Evolutionary conservation across 148 eudicot genomes (phyloP).

Genomic region (Arbutus unedo): DNA sequence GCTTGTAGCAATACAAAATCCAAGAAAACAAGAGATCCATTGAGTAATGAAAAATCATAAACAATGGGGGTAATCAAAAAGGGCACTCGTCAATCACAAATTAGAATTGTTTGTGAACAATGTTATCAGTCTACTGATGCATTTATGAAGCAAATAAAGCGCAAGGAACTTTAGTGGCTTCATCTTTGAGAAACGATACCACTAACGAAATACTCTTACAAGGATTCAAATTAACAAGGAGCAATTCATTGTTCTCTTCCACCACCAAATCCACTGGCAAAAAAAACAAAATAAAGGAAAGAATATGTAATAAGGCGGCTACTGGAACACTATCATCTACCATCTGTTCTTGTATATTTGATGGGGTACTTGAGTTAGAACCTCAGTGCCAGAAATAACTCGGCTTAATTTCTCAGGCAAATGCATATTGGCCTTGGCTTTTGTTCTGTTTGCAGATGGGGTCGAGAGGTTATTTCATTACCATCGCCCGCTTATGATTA

Average conservation of each 20-base stretch:
- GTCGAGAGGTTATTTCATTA: background rate
- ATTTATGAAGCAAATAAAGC: background rate
- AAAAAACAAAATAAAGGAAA: background rate
- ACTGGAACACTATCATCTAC: background rate
- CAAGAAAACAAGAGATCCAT: background rate
- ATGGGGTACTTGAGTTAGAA: background rate
- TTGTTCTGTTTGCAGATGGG: background rate
- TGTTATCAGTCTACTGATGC: background rate
- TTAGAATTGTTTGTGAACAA: background rate
- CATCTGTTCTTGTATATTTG: background rate
- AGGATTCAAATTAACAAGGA: background rate
- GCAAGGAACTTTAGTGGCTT: background rate
- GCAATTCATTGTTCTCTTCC: background rate
- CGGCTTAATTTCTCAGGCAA: background rate
- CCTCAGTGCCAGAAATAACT: background rate
- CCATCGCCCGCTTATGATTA: too few relatives aligned
- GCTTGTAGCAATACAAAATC: background rate
- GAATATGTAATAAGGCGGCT: background rate
- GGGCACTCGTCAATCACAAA: background rate
- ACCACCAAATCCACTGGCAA: background rate
- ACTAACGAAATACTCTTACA: background rate
- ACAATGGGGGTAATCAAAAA: background rate
- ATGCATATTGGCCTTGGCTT: background rate
- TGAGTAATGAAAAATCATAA: too few relatives aligned
- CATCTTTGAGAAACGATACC: background rate